phyloP scores from a whole-genome alignment of 108 stramenopile genomes.

The Nitzschia sp. region DNA sequence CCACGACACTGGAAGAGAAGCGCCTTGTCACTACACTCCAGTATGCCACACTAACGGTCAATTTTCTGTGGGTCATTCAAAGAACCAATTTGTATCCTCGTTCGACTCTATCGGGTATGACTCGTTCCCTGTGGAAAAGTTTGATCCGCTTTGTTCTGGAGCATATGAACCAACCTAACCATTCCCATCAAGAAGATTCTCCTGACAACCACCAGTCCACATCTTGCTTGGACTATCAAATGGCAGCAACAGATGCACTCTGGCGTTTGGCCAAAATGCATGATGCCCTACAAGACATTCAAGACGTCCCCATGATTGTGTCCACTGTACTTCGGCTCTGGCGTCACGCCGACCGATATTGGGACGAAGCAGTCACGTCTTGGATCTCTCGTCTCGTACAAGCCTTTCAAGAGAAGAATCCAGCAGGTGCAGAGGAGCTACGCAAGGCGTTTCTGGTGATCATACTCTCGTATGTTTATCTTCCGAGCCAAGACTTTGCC shows the following conservation, averaged over 20 bases:
- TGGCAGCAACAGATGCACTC: conserved; percentile 16
- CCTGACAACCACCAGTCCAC: too few species aligned
- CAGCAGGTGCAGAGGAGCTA: not conserved
- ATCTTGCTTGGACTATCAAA: not conserved
- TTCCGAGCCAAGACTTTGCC: conserved; percentile 6
- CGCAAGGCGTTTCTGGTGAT: conserved; percentile 9
- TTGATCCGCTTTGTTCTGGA: not conserved
- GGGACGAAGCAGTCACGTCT: conserved; percentile 6
- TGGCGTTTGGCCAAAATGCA: conserved; percentile 18
- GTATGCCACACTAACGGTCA: conserved; percentile 6
- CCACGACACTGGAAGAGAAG: not conserved
- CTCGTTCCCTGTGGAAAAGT: conserved; percentile 8
- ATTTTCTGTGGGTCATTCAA: not conserved
- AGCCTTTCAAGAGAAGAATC: not conserved
- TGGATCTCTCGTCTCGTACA: conserved; percentile 20
- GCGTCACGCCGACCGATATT: conserved; percentile 8
- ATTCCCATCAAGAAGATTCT: too few species aligned
- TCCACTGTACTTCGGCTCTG: conserved; percentile 20
- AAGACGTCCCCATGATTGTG: conserved; percentile 1
- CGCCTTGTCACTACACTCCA: conserved; percentile 1
- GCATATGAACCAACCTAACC: not conserved
- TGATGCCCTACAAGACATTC: not conserved
- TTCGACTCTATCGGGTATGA: not conserved
- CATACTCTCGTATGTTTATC: conserved; percentile 10
- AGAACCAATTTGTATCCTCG: not conserved